Conservation (phyloP, 164 flowering plant species). For the Macadamia tetraphylla region DNA sequence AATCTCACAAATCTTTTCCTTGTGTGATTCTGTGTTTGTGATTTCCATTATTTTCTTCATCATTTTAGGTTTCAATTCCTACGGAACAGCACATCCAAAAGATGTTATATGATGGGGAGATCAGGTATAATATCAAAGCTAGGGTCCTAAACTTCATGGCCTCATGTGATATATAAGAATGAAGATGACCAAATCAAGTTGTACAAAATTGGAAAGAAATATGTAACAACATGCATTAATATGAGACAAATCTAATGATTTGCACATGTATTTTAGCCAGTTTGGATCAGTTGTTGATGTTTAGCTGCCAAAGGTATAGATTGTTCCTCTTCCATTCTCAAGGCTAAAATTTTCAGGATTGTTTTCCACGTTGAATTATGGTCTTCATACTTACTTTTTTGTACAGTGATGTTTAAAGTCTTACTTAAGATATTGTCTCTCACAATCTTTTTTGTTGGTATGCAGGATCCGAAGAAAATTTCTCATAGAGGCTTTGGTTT, state of each 20-base stretch:
- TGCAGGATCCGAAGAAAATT: slow-evolving; percentile 17
- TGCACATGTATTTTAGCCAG: slow-evolving; percentile 22
- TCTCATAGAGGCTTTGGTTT: slow-evolving; percentile 20
- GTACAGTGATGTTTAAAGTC: background rate
- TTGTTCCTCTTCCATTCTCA: background rate
- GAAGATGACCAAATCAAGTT: slow-evolving; percentile 31
- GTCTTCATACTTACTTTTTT: background rate
- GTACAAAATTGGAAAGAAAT: slow-evolving; percentile 8
- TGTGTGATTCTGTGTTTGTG: no score
- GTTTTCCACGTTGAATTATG: background rate
- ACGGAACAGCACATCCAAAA: slow-evolving; percentile 50
- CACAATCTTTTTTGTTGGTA: background rate
- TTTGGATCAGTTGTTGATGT: slow-evolving; percentile 21
- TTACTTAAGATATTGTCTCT: background rate
- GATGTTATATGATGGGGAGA: slow-evolving; percentile 71
- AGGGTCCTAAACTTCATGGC: slow-evolving; percentile 84
- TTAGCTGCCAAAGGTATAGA: slow-evolving; percentile 19
- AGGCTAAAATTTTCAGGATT: background rate
- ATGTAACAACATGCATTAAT: background rate
- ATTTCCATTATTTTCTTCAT: no score
- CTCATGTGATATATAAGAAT: slow-evolving; percentile 47
- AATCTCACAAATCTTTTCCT: no score
- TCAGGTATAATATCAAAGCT: slow-evolving; percentile 85
- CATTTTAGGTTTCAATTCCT: no score
- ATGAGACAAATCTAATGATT: slow-evolving; percentile 8